Evolutionary conservation across 163 green algal genomes (phyloP).

Genomic region (Chlorella variabilis): DNA sequence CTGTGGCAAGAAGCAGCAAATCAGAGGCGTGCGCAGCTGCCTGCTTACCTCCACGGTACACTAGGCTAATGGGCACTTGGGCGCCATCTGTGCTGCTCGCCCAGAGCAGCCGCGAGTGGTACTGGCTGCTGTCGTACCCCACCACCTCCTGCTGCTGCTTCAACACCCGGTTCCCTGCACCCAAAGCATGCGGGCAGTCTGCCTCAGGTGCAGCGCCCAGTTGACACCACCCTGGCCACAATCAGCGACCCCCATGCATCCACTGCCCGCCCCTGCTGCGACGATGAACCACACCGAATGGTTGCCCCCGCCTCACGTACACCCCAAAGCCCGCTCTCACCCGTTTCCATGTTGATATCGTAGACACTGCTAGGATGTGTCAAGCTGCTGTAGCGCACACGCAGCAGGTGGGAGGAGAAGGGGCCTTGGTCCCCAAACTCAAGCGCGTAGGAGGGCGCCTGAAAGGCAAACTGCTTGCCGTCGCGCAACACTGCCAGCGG

Average conservation of each 20-base stretch:
- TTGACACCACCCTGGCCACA: no score
- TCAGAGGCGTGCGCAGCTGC: background rate
- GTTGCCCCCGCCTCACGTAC: no score
- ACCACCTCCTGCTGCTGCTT: conserved; percentile 82
- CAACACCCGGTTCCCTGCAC: conserved; percentile 42
- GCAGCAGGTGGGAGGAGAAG: conserved; percentile 66
- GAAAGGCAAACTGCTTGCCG: conserved; percentile 63
- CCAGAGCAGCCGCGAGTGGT: conserved; percentile 77
- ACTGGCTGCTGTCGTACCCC: conserved; percentile 74
- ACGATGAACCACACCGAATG: no score
- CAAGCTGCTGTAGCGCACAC: conserved; percentile 76
- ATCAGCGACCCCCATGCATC: no score
- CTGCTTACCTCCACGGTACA: conserved; percentile 47
- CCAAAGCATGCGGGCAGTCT: background rate
- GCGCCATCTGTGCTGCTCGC: conserved; percentile 66
- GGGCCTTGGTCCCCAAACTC: conserved; percentile 45
- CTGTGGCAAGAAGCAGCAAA: background rate
- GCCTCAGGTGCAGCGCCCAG: no score
- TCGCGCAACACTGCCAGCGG: conserved; percentile 34
- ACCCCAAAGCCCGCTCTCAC: background rate
- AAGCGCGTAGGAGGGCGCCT: conserved; percentile 72
- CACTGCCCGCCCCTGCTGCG: no score
- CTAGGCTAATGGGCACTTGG: conserved; percentile 74
- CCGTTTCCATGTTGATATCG: conserved; percentile 77
- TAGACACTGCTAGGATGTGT: conserved; percentile 76